Conservation (phyloP, 2,329 filamentous ascomycete genomes). For the Penicillium sp. region DNA sequence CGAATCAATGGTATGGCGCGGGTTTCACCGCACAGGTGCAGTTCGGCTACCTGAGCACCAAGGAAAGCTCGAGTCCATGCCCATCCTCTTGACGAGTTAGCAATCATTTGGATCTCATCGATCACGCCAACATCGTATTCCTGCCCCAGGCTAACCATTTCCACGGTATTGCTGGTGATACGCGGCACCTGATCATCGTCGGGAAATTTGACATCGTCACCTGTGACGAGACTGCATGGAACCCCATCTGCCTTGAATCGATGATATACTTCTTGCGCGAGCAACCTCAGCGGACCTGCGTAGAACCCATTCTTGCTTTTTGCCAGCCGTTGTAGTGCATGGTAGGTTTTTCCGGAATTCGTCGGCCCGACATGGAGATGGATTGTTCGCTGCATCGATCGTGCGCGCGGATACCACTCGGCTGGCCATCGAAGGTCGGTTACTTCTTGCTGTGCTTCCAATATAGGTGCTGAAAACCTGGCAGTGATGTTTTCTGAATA, state of each 20-base stretch:
- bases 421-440: slow-evolving; percentile 84
- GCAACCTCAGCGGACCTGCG: slow-evolving; percentile 79
- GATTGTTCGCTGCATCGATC: slow-evolving; percentile 74
- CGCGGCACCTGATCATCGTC: slow-evolving; percentile 50
- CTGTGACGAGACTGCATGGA: slow-evolving; percentile 77
- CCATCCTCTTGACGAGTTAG: slow-evolving; percentile 74
- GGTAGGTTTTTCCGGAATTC: slow-evolving; percentile 97
- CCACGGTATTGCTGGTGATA: slow-evolving; percentile 86
- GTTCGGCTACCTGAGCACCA: slow-evolving; percentile 79
- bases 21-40: slow-evolving; percentile 91
- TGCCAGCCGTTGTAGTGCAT: slow-evolving; percentile 82
- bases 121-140: slow-evolving; percentile 86
- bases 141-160: slow-evolving; percentile 68
- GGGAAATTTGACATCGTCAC: slow-evolving; percentile 78
- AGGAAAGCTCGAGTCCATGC: slow-evolving; percentile 92
- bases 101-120: slow-evolving; percentile 98
- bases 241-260: slow-evolving; percentile 76
- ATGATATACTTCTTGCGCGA: slow-evolving; percentile 94
- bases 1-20: slow-evolving; percentile 75
- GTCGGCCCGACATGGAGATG: slow-evolving; percentile 95
- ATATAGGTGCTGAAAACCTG: slow-evolving; percentile 56
- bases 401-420: slow-evolving; percentile 88
- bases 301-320: slow-evolving; percentile 75
- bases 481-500: slow-evolving; percentile 61
- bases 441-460: slow-evolving; percentile 61